A percentile compares a stretch with the other conserved stretches of the same genome.
phyloP scores from a whole-genome alignment of 2,329 filamentous ascomycete species.

The Aspergillus pseudonomiae region DNA sequence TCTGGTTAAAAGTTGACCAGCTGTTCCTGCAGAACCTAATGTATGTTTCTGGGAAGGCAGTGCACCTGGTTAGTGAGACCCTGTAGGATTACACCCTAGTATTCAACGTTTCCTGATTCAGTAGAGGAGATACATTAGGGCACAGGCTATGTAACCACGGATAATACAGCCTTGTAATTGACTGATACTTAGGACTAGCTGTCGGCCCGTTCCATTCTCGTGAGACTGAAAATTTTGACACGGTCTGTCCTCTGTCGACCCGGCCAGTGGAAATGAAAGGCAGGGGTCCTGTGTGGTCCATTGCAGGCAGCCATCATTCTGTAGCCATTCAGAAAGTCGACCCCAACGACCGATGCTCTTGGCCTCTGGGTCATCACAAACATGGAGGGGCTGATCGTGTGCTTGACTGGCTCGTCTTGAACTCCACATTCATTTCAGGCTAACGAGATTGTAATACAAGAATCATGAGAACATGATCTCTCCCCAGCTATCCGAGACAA shows the following conservation, averaged over 20 bases:
- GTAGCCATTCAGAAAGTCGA: background rate
- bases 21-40: background rate
- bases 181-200: background rate
- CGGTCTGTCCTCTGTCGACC: background rate
- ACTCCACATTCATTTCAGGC: background rate
- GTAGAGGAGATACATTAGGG: background rate
- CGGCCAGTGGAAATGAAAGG: background rate
- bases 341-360: background rate
- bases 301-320: background rate
- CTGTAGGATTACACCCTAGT: background rate
- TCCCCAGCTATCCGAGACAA: background rate
- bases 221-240: background rate
- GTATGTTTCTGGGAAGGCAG: background rate
- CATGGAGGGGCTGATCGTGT: background rate
- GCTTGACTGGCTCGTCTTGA: background rate
- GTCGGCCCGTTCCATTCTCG: background rate
- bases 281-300: background rate
- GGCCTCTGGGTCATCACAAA: background rate
- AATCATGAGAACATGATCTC: background rate
- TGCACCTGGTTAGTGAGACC: background rate
- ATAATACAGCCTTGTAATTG: background rate
- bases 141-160: background rate
- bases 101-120: background rate
- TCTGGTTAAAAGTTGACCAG: background rate
- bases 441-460: background rate